A percentile compares a stretch with the other conserved stretches of the same genome.
phyloP scores from a whole-genome alignment of 345 rosid genomes.

The Sisymbrium altissimum region DNA sequence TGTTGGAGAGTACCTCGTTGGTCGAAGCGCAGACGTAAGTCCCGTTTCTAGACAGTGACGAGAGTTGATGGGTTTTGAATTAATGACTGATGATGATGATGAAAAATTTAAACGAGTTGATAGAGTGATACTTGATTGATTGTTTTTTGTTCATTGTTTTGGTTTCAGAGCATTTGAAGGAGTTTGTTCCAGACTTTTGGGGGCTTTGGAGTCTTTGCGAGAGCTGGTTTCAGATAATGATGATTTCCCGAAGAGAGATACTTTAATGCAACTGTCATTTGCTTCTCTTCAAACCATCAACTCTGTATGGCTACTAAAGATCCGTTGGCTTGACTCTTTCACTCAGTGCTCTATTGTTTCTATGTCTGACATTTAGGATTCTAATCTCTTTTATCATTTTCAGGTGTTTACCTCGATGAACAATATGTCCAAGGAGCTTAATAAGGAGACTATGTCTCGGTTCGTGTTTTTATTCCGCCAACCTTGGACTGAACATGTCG shows the following conservation, averaged over 20 bases:
- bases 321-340: background rate
- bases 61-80: slow-evolving; percentile 1
- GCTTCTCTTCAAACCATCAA: slow-evolving; percentile 52
- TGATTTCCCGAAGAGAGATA: slow-evolving; percentile 41
- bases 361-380: background rate
- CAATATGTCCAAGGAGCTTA: slow-evolving; percentile 43
- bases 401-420: slow-evolving; percentile 72
- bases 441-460: slow-evolving; percentile 63
- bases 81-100: slow-evolving; percentile 9
- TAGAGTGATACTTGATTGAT: slow-evolving; percentile 1
- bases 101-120: slow-evolving; percentile 5
- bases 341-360: background rate
- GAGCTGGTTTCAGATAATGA: slow-evolving; percentile 39
- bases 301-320: slow-evolving; percentile 50
- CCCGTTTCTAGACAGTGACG: background rate
- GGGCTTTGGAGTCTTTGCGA: slow-evolving; percentile 59
- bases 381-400: slow-evolving; percentile 28
- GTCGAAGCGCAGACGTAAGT: slow-evolving; percentile 71
- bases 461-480: slow-evolving; percentile 2
- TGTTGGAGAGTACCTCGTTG: slow-evolving; percentile 55
- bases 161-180: slow-evolving; percentile 66
- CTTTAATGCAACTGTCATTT: slow-evolving; percentile 48
- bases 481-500: background rate
- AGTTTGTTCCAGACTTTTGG: slow-evolving; percentile 55
- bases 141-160: slow-evolving; percentile 19